Conservation (phyloP, 495 filamentous ascomycete genomes). For the Bryoglossum gracile region DNA sequence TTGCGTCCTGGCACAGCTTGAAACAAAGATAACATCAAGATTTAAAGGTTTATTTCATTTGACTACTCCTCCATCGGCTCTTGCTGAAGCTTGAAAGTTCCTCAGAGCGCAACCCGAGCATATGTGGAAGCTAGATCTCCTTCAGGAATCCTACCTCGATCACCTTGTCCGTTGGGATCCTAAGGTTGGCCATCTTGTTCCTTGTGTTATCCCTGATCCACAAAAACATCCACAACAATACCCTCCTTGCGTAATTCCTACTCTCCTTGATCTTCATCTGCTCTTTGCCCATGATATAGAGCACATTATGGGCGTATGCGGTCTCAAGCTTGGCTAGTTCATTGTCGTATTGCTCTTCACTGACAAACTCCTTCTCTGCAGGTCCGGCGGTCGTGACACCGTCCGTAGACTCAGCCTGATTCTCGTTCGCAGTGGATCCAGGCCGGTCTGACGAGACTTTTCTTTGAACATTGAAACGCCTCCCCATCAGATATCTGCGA, state of each 20-base stretch:
- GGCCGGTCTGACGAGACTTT: slow-evolving; percentile 19
- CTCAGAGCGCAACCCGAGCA: not conserved
- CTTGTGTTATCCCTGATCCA: slow-evolving; percentile 63
- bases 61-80: not conserved
- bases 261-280: slow-evolving; percentile 48
- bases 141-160: slow-evolving; percentile 68
- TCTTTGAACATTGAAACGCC: slow-evolving; percentile 34
- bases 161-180: slow-evolving; percentile 50
- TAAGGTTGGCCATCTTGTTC: slow-evolving; percentile 51
- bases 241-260: slow-evolving; percentile 36
- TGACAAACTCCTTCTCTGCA: slow-evolving; percentile 1
- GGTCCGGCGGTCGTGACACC: not conserved
- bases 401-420: not conserved
- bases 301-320: slow-evolving; percentile 50
- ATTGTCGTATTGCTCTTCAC: not conserved
- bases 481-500: slow-evolving; percentile 21
- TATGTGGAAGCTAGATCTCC: slow-evolving; percentile 37
- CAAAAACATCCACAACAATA: slow-evolving; percentile 49
- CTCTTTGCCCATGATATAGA: slow-evolving; percentile 71
- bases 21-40: not conserved
- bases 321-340: slow-evolving; percentile 8
- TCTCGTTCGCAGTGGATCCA: slow-evolving; percentile 2
- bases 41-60: not conserved
- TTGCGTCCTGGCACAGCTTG: not conserved
- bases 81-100: slow-evolving; percentile 1